A percentile compares a stretch with the other conserved stretches of the same genome.
Evolutionary conservation across 139 green algal genomes (phyloP).

Genomic region (Mychonastes homosphaera): DNA sequence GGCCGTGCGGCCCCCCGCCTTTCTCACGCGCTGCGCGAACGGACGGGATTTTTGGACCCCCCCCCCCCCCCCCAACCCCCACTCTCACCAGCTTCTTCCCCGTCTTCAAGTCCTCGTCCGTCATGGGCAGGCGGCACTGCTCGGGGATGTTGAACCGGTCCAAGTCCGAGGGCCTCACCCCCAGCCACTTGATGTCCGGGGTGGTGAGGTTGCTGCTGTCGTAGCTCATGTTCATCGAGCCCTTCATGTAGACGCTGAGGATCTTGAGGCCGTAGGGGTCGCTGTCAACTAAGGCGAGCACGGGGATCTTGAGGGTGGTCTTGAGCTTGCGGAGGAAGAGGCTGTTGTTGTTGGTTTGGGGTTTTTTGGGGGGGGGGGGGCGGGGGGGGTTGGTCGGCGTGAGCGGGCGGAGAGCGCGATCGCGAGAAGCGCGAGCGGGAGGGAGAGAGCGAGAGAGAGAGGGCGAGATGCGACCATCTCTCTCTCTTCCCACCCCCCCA

Average conservation of each 20-base stretch:
- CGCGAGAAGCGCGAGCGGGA: no score
- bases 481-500: background rate
- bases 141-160: conserved; percentile 84
- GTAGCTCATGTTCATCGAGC: conserved; percentile 83
- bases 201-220: conserved; percentile 85
- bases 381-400: no score
- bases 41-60: background rate
- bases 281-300: conserved; percentile 87
- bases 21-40: no score
- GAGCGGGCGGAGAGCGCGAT: no score
- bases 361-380: no score
- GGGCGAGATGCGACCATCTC: no score
- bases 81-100: conserved; percentile 58
- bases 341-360: no score
- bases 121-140: conserved; percentile 91
- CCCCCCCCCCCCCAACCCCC: background rate
- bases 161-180: conserved; percentile 78
- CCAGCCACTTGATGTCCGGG: conserved; percentile 86
- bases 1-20: no score
- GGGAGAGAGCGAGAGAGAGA: background rate
- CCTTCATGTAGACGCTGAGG: conserved; percentile 90
- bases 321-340: conserved; percentile 85
- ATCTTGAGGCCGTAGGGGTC: conserved; percentile 97
- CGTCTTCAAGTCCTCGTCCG: conserved; percentile 78
- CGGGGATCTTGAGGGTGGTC: conserved; percentile 73